phyloP scores from a whole-genome alignment of 352 stramenopile genomes.

The Pythium chondricola region DNA sequence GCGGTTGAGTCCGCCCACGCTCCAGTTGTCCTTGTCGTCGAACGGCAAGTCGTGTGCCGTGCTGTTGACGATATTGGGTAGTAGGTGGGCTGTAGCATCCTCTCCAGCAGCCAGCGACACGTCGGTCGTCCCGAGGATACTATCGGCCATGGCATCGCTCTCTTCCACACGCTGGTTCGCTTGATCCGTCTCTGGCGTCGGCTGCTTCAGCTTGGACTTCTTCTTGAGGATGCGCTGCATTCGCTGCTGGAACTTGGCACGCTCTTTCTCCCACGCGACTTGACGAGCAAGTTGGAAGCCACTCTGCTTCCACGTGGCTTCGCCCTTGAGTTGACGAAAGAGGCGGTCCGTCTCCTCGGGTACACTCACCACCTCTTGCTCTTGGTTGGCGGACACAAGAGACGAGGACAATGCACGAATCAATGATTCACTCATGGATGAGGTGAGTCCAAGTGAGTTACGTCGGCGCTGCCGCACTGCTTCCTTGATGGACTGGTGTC shows the following conservation, averaged over 20 bases:
- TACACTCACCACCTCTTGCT: background rate
- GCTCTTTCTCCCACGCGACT: conserved; percentile 55
- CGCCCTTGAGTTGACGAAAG: conserved; percentile 65
- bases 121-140: background rate
- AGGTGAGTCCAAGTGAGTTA: background rate
- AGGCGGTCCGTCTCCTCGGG: conserved; percentile 27
- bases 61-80: conserved; percentile 34
- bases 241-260: conserved; percentile 56
- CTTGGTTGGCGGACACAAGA: too few relatives aligned
- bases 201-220: conserved; percentile 22
- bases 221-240: conserved; percentile 68
- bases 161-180: background rate
- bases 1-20: conserved; percentile 62
- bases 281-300: conserved; percentile 63
- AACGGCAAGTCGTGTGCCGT: conserved; percentile 44
- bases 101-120: background rate
- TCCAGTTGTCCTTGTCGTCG: conserved; percentile 79
- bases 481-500: conserved; percentile 18
- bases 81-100: conserved; percentile 16
- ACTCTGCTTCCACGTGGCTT: conserved; percentile 69
- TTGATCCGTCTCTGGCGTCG: conserved; percentile 1
- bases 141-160: conserved; percentile 1
- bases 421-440: background rate
- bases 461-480: conserved; percentile 14
- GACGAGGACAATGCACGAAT: too few relatives aligned